These are phyloP conservation scores for Dictyophora rubrovolvata DNA, from an alignment of 768 basidiomycete genomes.

Conservation along the genomic window DNA sequence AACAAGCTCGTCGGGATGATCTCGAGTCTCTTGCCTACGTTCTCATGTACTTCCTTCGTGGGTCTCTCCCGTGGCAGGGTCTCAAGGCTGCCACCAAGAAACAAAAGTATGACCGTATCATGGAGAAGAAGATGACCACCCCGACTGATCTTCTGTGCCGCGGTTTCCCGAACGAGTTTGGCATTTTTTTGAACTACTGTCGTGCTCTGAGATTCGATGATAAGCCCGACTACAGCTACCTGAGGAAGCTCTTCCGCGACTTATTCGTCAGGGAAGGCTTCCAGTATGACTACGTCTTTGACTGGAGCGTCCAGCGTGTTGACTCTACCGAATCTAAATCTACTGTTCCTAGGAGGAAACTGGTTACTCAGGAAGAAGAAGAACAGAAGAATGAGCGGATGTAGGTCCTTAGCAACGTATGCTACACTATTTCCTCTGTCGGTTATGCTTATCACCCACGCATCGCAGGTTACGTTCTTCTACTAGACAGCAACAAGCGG, in stretches of 20 bases:
- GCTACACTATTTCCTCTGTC: conserved; percentile 13
- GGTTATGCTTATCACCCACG: neutral
- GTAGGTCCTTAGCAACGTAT: conserved; percentile 37
- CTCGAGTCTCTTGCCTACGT: conserved; percentile 98
- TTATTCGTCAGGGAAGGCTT: conserved; percentile 95
- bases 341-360: conserved; percentile 21
- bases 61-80: conserved; percentile 97
- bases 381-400: conserved; percentile 76
- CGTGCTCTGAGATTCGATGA: conserved; percentile 98
- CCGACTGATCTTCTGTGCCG: conserved; percentile 95
- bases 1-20: conserved; percentile 96
- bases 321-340: conserved; percentile 49
- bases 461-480: conserved; percentile 69
- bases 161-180: conserved; percentile 99
- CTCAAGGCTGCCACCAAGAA: conserved; percentile 99
- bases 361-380: conserved; percentile 74
- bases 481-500: conserved; percentile 66
- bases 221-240: conserved; percentile 99
- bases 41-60: conserved; percentile 99
- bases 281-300: conserved; percentile 99
- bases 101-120: conserved; percentile 99
- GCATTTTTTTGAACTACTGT: conserved; percentile 98
- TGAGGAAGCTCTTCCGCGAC: conserved; percentile 98
- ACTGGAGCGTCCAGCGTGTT: conserved; percentile 87
- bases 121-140: conserved; percentile 99